Conservation (phyloP, 345 rosid genomes). For the Iberis pinnata region DNA sequence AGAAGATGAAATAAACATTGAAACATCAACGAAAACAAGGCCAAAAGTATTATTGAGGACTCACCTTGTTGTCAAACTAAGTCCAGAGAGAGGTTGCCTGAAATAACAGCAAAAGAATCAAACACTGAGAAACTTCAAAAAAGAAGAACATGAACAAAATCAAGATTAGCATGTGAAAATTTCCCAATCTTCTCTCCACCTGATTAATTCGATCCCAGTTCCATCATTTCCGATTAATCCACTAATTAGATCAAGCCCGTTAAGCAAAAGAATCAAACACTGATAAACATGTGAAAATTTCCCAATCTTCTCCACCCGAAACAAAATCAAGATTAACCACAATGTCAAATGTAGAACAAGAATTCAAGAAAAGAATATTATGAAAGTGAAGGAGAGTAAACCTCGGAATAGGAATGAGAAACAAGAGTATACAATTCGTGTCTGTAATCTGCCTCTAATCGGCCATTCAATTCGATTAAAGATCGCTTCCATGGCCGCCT, state of each 20-base stretch:
- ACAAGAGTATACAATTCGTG: constrained; percentile 43
- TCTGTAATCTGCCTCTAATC: constrained; percentile 44
- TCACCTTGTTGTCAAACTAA: constrained; percentile 80
- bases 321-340: not conserved
- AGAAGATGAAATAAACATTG: not conserved
- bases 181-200: too few relatives aligned
- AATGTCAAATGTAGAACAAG: not conserved
- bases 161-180: too few relatives aligned
- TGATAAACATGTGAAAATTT: constrained; percentile 59
- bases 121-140: not conserved
- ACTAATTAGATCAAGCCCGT: too few relatives aligned
- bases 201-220: too few relatives aligned
- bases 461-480: constrained; percentile 53
- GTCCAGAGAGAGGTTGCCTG: constrained; percentile 58
- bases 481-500: constrained; percentile 56
- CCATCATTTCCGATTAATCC: too few relatives aligned
- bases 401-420: constrained; percentile 70
- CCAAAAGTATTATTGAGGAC: not conserved
- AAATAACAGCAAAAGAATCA: not conserved
- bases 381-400: not conserved
- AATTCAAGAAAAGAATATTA: not conserved
- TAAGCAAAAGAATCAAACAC: constrained; percentile 51
- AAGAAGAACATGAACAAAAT: not conserved
- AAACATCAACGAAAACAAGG: not conserved
- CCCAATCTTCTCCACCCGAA: constrained; percentile 40